Percentiles rank a stretch among this genome's conserved stretches.
Evolutionary conservation across 2,329 filamentous ascomycete genomes (phyloP).

Genomic region (Fusarium sp.): DNA sequence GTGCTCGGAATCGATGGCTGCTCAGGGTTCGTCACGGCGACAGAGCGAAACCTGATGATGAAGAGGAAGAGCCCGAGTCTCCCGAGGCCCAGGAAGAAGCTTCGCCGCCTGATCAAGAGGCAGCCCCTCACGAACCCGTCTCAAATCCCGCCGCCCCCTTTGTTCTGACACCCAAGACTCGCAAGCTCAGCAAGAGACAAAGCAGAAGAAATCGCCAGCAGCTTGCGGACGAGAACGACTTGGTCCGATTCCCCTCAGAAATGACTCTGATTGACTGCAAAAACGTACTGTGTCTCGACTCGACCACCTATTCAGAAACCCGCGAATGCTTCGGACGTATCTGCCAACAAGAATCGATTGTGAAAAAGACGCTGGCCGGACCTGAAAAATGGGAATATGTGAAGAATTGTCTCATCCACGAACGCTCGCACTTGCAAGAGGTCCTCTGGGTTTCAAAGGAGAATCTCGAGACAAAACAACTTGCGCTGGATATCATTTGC

Average conservation of each 20-base stretch:
- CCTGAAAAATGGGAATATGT: conserved; percentile 78
- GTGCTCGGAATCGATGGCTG: conserved; percentile 75
- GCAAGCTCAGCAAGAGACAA: conserved; percentile 56
- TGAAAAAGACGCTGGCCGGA: conserved; percentile 81
- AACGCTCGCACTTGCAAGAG: conserved; percentile 70
- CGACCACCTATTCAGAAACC: conserved; percentile 69
- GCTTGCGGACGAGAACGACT: conserved; percentile 73
- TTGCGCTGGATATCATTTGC: conserved; percentile 82
- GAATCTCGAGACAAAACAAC: conserved; percentile 68
- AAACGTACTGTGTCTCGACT: conserved; percentile 72
- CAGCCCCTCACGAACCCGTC: not conserved
- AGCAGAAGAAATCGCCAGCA: conserved; percentile 75
- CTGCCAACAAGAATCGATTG: conserved; percentile 73
- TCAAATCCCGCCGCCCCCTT: not conserved
- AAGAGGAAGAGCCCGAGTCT: conserved; percentile 15
- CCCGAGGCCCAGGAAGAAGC: conserved; percentile 14
- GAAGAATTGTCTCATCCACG: conserved; percentile 74
- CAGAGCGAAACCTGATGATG: conserved; percentile 50
- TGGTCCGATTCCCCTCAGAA: conserved; percentile 83
- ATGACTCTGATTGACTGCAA: conserved; percentile 85
- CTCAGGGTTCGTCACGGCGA: conserved; percentile 71
- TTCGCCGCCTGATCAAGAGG: conserved; percentile 9
- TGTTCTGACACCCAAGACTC: not conserved
- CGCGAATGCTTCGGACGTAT: conserved; percentile 76
- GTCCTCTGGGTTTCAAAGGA: conserved; percentile 69